phyloP scores from a whole-genome alignment of 139 green algal species.

The Closterium sp. region DNA sequence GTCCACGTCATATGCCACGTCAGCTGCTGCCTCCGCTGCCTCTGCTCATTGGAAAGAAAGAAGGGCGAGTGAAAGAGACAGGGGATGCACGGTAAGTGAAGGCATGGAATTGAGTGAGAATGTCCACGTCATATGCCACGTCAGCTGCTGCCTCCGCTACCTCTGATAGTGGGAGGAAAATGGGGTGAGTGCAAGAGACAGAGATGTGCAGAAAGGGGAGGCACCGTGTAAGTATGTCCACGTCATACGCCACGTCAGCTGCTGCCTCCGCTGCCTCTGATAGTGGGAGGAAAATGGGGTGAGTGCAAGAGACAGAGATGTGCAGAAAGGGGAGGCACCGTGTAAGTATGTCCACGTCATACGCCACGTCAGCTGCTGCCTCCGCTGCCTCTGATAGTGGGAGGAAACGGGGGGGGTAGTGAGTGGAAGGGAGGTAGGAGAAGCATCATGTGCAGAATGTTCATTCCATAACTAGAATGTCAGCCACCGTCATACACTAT shows the following conservation, averaged over 20 bases:
- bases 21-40: neutral
- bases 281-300: slow-evolving; percentile 63
- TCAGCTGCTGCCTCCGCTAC: neutral
- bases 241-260: slow-evolving; percentile 57
- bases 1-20: slow-evolving; percentile 58
- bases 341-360: slow-evolving; percentile 54
- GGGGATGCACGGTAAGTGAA: too few species aligned
- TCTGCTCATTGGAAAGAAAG: slow-evolving; percentile 64
- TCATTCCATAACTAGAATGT: too few species aligned
- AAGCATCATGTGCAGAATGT: neutral
- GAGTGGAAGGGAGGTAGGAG: slow-evolving; percentile 5
- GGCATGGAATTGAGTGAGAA: too few species aligned
- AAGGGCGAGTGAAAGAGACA: too few species aligned
- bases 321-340: too few species aligned
- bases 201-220: too few species aligned
- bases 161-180: slow-evolving; percentile 62
- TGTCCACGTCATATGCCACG: slow-evolving; percentile 59
- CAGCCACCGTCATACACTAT: too few species aligned
- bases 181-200: too few species aligned
- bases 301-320: too few species aligned
- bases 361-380: slow-evolving; percentile 28
- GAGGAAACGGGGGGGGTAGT: slow-evolving; percentile 40
- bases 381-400: slow-evolving; percentile 58
- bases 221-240: slow-evolving; percentile 26
- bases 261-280: neutral